Evolutionary conservation across 371 early-diverging fungal species (phyloP).

Genomic region (Synchytrium microbalum): DNA sequence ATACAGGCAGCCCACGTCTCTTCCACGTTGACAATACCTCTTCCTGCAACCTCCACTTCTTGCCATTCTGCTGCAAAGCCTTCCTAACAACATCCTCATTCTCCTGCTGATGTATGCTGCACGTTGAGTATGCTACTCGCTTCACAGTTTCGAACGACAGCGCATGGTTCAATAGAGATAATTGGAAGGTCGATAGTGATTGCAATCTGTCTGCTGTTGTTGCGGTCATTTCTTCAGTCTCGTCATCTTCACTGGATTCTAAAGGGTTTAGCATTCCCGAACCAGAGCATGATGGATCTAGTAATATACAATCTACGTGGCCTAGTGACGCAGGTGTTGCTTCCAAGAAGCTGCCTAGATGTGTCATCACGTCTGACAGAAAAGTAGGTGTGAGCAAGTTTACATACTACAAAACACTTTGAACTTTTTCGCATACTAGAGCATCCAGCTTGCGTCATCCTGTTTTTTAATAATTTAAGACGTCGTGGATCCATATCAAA

Average conservation of each 20-base stretch:
- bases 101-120: conserved; percentile 91
- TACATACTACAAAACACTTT: conserved; percentile 4
- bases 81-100: conserved; percentile 90
- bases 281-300: conserved; percentile 98
- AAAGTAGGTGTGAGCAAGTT: conserved; percentile 9
- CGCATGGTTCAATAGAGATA: conserved; percentile 49
- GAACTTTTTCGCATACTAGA: conserved; percentile 58
- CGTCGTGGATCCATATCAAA: conserved; percentile 86
- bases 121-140: conserved; percentile 93
- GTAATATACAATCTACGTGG: conserved; percentile 78
- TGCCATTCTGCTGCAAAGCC: conserved; percentile 15
- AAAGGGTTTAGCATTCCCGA: conserved; percentile 90
- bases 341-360: conserved; percentile 54
- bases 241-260: conserved; percentile 13
- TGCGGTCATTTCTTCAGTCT: conserved; percentile 14
- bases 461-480: conserved; percentile 61
- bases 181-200: conserved; percentile 49
- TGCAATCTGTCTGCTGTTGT: conserved; percentile 29
- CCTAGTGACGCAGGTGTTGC: conserved; percentile 53
- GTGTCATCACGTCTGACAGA: conserved; percentile 52
- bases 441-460: conserved; percentile 77
- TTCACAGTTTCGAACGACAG: conserved; percentile 68
- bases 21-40: conserved; percentile 30
- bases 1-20: conserved; percentile 25
- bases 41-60: conserved; percentile 15